phyloP scores from a whole-genome alignment of 2,329 filamentous ascomycete species.

The Exophiala sp. region DNA sequence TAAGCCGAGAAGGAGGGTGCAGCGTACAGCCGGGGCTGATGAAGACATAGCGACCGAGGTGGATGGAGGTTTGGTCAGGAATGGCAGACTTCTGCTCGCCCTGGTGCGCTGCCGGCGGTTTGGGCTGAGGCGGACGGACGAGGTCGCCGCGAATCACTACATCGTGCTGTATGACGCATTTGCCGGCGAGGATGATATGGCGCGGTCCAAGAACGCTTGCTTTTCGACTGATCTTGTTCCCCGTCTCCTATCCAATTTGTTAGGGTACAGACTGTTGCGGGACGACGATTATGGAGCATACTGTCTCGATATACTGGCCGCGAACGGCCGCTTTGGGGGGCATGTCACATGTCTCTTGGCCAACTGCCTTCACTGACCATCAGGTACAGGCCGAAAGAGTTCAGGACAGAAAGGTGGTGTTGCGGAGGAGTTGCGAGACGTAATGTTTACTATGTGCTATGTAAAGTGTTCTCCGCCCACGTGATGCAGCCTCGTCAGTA shows the following conservation, averaged over 20 bases:
- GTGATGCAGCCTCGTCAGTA: background rate
- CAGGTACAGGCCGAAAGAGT: background rate
- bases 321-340: constrained; percentile 65
- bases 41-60: constrained; percentile 87
- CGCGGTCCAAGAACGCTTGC: constrained; percentile 89
- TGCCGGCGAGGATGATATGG: constrained; percentile 95
- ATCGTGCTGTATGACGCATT: constrained; percentile 91
- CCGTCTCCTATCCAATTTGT: constrained; percentile 61
- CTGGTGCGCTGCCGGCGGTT: constrained; percentile 22
- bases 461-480: background rate
- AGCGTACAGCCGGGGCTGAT: constrained; percentile 72
- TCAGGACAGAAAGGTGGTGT: no score
- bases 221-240: constrained; percentile 94
- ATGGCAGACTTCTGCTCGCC: constrained; percentile 35
- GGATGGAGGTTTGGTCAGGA: constrained; percentile 52
- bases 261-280: constrained; percentile 15
- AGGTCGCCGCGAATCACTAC: constrained; percentile 92
- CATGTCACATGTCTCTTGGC: constrained; percentile 44
- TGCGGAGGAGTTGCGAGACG: no score
- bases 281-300: constrained; percentile 40
- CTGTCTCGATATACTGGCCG: constrained; percentile 95
- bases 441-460: no score
- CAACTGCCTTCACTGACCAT: background rate
- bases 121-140: constrained; percentile 52
- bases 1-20: constrained; percentile 74